Percentiles rank a stretch among this genome's conserved stretches.
These are phyloP conservation scores for Diversispora eburnea DNA, from an alignment of 192 early-diverging fungal genomes.

Conservation along the genomic window DNA sequence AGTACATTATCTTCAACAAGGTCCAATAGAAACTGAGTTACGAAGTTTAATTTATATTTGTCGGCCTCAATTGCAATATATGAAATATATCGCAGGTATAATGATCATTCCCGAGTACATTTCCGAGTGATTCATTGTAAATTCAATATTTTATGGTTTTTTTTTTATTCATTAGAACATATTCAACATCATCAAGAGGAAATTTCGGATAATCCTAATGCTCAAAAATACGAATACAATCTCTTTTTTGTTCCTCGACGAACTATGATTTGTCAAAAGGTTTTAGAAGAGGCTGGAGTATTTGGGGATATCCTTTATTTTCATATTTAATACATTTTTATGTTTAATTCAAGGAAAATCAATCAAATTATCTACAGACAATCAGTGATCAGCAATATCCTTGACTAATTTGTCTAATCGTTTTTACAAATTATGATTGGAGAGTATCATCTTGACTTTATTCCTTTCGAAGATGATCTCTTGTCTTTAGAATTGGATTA, in stretches of 20 bases:
- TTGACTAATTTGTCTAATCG: constrained; percentile 19
- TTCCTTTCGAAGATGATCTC: constrained; percentile 88
- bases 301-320: constrained; percentile 60
- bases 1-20: constrained; percentile 78
- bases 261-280: constrained; percentile 87
- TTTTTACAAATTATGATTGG: constrained; percentile 59
- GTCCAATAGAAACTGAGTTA: constrained; percentile 64
- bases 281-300: constrained; percentile 90
- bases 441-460: constrained; percentile 85
- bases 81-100: constrained; percentile 80
- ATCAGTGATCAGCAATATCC: not conserved
- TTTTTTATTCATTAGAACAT: constrained; percentile 33
- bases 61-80: constrained; percentile 71
- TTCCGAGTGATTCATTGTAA: constrained; percentile 15
- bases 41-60: constrained; percentile 81
- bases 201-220: not conserved
- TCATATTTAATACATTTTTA: not conserved
- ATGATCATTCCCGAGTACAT: constrained; percentile 24
- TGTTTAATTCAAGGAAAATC: not conserved
- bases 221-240: constrained; percentile 46
- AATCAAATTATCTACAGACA: not conserved
- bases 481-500: constrained; percentile 84
- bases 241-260: constrained; percentile 87
- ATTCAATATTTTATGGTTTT: not conserved
- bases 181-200: constrained; percentile 20